These are phyloP conservation scores for Glycine tomentella DNA, from an alignment of 306 rosid genomes.

Conservation along the genomic window DNA sequence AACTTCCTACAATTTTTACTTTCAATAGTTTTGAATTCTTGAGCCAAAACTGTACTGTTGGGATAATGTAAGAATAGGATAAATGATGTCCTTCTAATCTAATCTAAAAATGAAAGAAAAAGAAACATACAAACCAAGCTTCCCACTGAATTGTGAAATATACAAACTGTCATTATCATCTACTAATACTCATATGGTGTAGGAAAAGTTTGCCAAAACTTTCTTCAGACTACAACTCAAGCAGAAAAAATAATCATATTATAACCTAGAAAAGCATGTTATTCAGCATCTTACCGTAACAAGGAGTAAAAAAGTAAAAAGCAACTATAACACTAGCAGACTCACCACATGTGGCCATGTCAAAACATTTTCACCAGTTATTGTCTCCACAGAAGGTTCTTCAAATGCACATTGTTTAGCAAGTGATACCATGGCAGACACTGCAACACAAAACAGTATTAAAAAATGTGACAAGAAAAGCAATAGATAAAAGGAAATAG, in stretches of 20 bases:
- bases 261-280: constrained; percentile 20
- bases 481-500: no score
- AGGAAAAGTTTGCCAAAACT: constrained; percentile 28
- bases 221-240: constrained; percentile 36
- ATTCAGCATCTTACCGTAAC: constrained; percentile 25
- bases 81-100: no score
- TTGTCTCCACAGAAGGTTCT: constrained; percentile 96
- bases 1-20: no score
- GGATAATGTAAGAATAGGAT: no score
- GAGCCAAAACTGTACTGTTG: no score
- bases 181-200: neutral
- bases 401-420: constrained; percentile 99
- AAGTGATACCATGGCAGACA: constrained; percentile 95
- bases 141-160: neutral
- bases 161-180: neutral
- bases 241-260: constrained; percentile 13
- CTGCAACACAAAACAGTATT: constrained; percentile 58
- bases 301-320: constrained; percentile 22
- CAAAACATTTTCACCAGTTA: constrained; percentile 90
- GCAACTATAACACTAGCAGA: constrained; percentile 20
- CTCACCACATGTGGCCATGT: constrained; percentile 99
- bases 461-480: constrained; percentile 5
- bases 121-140: neutral
- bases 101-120: neutral
- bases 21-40: no score